Conservation (phyloP, 495 filamentous ascomycete species). For the Penicillium arizonense region DNA sequence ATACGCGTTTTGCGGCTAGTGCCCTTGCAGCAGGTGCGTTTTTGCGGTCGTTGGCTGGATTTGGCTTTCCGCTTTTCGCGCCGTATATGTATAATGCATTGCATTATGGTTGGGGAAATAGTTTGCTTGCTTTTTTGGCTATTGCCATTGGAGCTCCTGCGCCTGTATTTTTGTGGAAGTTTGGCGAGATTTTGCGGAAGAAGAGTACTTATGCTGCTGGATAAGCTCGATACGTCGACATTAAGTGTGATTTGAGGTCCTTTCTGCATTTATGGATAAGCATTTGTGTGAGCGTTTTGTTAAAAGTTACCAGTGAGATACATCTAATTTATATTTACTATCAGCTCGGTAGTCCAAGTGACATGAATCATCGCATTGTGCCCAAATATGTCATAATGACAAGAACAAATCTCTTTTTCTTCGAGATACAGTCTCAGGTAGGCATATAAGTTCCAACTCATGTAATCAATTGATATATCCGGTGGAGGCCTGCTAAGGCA, state of each 20-base stretch:
- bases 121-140: slow-evolving; percentile 53
- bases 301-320: too few relatives aligned
- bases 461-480: too few relatives aligned
- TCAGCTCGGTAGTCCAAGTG: too few relatives aligned
- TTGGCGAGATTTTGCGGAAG: slow-evolving; percentile 53
- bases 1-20: slow-evolving; percentile 70
- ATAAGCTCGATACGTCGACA: background rate
- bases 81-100: slow-evolving; percentile 59
- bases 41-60: slow-evolving; percentile 66
- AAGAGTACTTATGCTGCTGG: slow-evolving; percentile 69
- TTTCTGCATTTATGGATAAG: background rate
- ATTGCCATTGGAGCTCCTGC: slow-evolving; percentile 57
- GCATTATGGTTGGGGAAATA: slow-evolving; percentile 65
- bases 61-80: slow-evolving; percentile 76
- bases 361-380: too few relatives aligned
- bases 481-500: too few relatives aligned
- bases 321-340: too few relatives aligned
- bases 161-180: slow-evolving; percentile 61
- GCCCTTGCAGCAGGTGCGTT: slow-evolving; percentile 67
- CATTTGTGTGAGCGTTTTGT: background rate
- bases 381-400: too few relatives aligned
- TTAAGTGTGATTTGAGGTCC: too few relatives aligned
- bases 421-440: too few relatives aligned
- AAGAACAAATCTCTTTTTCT: too few relatives aligned
- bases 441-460: too few relatives aligned